Evolutionary conservation across 148 eudicot genomes (phyloP), one percentile per base, ranked within the genome.

Genomic region (Nyssa sinensis): DNA sequence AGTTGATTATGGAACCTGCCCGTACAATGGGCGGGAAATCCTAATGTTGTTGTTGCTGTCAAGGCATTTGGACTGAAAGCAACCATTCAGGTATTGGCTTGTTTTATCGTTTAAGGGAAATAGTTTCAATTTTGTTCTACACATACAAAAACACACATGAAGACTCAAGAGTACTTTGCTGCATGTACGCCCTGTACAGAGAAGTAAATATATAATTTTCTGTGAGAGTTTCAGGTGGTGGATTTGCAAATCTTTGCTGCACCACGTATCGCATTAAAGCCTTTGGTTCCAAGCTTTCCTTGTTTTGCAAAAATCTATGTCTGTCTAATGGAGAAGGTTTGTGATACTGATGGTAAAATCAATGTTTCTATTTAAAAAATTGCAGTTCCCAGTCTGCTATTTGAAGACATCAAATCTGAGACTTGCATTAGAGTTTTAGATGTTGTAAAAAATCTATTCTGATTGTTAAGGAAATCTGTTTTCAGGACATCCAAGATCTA

Each of bases 301-400:
- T 91, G 97, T 80, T 93, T 93, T 82, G 90, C 94, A 64, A 89
- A 87, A 59, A 91, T 93, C 74, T 87, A 62, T 34, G 98, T 91
- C 7, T 91, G 97, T 55, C 97, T 93, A 61, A 93, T 91, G 98
- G 97, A 91, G 70, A 93, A 93, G 98, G 97, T 93, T 19, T 60
- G 88, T 77, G 69, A 58, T 75, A 33, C n/a, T 47, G 29, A 14
- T 29, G 29, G 72, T 49, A 1, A n/a, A n/a, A n/a, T n/a, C n/a
- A n/a, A n/a, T 66, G 14, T 13, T 66, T 34, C 64, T 73, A 34
- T n/a, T n/a, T n/a, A n/a, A n/a, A n/a, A n/a, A n/a, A n/a, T n/a
- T n/a, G n/a, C n/a, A n/a, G n/a, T 49, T 62, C 31, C 7, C 74
- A 24, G 13, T 29, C n/a, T 53, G 66, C 66, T 63, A 63, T 32